phyloP scores from a whole-genome alignment of 352 stramenopile species.

The Globisporangium ultimum region DNA sequence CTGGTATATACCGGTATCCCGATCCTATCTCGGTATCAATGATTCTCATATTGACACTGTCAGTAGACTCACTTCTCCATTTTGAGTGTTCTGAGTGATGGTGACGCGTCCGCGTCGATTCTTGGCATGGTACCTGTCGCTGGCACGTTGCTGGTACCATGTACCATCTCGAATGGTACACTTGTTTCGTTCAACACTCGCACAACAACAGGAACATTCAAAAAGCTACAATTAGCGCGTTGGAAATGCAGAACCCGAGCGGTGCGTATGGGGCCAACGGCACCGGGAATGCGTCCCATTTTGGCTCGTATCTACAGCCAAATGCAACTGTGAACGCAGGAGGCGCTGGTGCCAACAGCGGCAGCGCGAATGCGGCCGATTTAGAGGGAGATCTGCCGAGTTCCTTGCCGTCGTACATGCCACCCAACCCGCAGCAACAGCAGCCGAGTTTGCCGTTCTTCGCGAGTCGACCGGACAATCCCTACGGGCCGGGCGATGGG shows the following conservation, averaged over 20 bases:
- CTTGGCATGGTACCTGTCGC: neutral
- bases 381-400: constrained; percentile 60
- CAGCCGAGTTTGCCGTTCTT: constrained; percentile 28
- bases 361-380: constrained; percentile 9
- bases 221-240: neutral
- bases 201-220: neutral
- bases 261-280: neutral
- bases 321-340: neutral
- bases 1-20: neutral
- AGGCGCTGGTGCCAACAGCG: no score
- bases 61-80: no score
- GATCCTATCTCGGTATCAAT: neutral
- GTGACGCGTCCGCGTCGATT: constrained; percentile 15
- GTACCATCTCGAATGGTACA: constrained; percentile 3
- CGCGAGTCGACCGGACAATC: constrained; percentile 7
- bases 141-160: constrained; percentile 5
- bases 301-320: constrained; percentile 12
- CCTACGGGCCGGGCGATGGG: constrained; percentile 7
- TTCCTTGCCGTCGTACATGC: constrained; percentile 76
- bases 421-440: constrained; percentile 18
- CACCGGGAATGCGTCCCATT: neutral
- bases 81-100: neutral
- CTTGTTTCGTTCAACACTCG: neutral
- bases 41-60: neutral
- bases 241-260: constrained; percentile 18